Base-by-base conservation (phyloP, 176 grass and related monocot species). In the Puccinellia tenuiflora region DNA sequence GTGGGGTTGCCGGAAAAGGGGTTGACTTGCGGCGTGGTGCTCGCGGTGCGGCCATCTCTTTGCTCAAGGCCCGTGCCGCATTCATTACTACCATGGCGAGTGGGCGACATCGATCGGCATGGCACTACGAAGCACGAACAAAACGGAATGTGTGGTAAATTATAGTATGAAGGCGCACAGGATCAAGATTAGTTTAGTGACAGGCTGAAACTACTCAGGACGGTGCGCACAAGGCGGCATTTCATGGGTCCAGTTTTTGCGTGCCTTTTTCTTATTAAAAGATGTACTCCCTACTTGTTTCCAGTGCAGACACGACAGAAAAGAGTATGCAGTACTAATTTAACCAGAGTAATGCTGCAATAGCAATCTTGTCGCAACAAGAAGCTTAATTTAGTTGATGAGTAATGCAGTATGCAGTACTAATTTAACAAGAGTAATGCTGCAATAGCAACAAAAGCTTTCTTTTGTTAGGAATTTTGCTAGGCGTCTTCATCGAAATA, bases 1-100 rank as follows among this genome's bases (percentile, higher is more conserved):
- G n/a, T n/a, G 40, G 3, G 15, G 46, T 81, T 89, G 78, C 81
- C 72, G 21, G 31, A 60, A 69, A 22, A 45, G 77, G 68, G 37
- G 74, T 81, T 85, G 52, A 35, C 85, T 64, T 86, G 81, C 13
- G 55, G 13, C 12, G 3, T 4, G 25, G 40, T 75, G 55, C 54
- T 20, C 52, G 48, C 48, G 47, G 53, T 7, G 42, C 68, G 28
- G 25, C 68, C 18, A 45, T 73, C 80, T 47, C 53, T 34, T 25
- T 16, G 37, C 18, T 20, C 11, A 1, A n/a, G 20, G 38, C 18
- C 53, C 37, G 68, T 71, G 37, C 67, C 18, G 37, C 52, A 31
- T 82, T 59, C 37, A 57, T 73, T 33, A 1, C 67, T 31, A 0
- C 66, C 25, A 31, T 42, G 47, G 33, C 25, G 25, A 31, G 60